These are phyloP conservation scores for Microthyrium microscopicum DNA, from an alignment of 2,329 filamentous ascomycete genomes.

Conservation along the genomic window DNA sequence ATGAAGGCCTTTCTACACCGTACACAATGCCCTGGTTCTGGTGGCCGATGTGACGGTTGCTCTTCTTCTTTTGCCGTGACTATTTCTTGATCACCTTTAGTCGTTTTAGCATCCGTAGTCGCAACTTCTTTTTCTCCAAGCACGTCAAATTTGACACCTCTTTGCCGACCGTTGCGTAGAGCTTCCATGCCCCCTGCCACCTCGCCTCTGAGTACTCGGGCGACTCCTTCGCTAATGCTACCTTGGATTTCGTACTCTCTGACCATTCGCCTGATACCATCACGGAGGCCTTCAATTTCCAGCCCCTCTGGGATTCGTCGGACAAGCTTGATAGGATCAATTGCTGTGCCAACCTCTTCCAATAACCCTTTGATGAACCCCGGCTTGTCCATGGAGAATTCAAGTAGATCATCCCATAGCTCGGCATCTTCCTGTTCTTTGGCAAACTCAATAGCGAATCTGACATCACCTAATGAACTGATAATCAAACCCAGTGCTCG, in stretches of 20 bases:
- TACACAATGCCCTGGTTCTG: constrained; percentile 22
- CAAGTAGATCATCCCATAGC: constrained; percentile 84
- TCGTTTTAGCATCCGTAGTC: constrained; percentile 13
- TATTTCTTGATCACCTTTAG: constrained; percentile 9
- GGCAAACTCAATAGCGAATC: constrained; percentile 83
- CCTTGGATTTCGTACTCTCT: constrained; percentile 92
- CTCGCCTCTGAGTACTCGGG: constrained; percentile 71
- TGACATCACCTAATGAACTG: constrained; percentile 78
- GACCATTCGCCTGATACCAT: constrained; percentile 79
- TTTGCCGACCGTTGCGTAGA: constrained; percentile 61
- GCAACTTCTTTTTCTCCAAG: constrained; percentile 25
- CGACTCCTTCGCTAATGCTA: constrained; percentile 80
- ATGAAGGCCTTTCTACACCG: constrained; percentile 21
- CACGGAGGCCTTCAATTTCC: constrained; percentile 76
- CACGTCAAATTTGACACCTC: constrained; percentile 80
- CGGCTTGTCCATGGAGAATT: constrained; percentile 96
- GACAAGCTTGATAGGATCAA: constrained; percentile 82
- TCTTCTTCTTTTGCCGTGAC: constrained; percentile 7
- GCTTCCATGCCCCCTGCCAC: constrained; percentile 70
- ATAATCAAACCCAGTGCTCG: constrained; percentile 85
- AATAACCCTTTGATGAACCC: constrained; percentile 82
- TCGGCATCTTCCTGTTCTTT: constrained; percentile 86
- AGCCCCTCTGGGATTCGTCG: constrained; percentile 81
- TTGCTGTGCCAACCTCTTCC: constrained; percentile 83
- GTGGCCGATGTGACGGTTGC: constrained; percentile 7